Percentiles rank a stretch among this genome's conserved stretches.
These are phyloP conservation scores for Wickerhamomyces bovis DNA, from an alignment of 805 yeast species.

Conservation along the genomic window DNA sequence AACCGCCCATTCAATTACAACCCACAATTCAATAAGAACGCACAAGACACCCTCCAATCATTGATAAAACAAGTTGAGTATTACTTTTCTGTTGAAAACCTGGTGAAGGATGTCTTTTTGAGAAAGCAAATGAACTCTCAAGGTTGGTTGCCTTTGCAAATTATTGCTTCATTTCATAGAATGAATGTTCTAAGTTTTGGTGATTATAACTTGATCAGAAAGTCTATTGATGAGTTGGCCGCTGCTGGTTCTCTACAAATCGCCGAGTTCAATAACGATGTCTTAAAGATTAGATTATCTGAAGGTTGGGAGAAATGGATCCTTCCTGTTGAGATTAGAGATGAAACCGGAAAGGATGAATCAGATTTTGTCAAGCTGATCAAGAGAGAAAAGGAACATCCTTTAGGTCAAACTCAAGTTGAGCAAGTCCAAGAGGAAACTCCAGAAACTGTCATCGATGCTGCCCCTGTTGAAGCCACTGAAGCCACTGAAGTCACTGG, in stretches of 20 bases:
- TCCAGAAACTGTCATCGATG: background rate
- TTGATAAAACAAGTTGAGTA: conserved; percentile 67
- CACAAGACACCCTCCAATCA: conserved; percentile 17
- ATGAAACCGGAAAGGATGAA: conserved; percentile 41
- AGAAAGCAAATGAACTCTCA: conserved; percentile 73
- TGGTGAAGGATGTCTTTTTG: conserved; percentile 77
- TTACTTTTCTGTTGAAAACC: conserved; percentile 83
- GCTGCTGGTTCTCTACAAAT: conserved; percentile 30
- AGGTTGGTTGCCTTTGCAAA: conserved; percentile 63
- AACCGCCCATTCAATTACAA: background rate
- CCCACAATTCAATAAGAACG: conserved; percentile 7
- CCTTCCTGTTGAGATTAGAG: conserved; percentile 46
- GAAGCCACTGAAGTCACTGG: background rate
- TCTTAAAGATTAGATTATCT: conserved; percentile 54
- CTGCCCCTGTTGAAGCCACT: background rate
- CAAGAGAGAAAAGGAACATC: conserved; percentile 7
- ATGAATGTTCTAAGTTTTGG: conserved; percentile 61
- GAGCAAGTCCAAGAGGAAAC: background rate
- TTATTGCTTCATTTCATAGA: conserved; percentile 69
- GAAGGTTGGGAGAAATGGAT: conserved; percentile 64
- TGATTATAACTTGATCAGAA: conserved; percentile 44
- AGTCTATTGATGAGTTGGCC: conserved; percentile 44
- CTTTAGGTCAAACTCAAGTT: background rate
- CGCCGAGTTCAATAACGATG: conserved; percentile 33
- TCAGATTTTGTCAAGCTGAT: conserved; percentile 17